Evolutionary conservation across 805 yeast species (phyloP), one percentile per base, ranked within the genome.

Genomic region (Hanseniaspora vineae): DNA sequence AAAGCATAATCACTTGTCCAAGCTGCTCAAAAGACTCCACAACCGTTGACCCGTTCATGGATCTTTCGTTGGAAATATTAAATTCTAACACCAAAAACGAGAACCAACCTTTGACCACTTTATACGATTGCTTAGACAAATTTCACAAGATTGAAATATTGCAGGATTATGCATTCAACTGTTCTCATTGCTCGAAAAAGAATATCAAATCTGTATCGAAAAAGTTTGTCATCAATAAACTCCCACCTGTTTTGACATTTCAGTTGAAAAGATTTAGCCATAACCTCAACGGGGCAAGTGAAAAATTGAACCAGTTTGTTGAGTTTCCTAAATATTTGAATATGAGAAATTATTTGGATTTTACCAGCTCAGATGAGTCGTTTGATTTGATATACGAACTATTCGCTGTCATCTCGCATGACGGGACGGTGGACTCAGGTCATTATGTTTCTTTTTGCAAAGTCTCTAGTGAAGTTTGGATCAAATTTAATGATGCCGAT

Each of bases 401-500:
- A 40, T 87, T 80, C 64, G 96, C 90, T 1, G 77, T 89, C 32
- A 82, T 92, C 10, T 79, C 87, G 56, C 98, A 92, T 62, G 80
- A 79, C 33, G 99, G 99, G 1, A 80, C 90, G 17, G 92, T 90
- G 6, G 87, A 87, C 60, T 92, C 97, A 1, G 99, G 99, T 11
- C 99, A 92, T 63, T 92, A 92, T 61, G 75, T 89, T 13, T 81
- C 92, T 15, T 72, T 81, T 56, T 75, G 85, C 51, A 90, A 89
- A 59, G 76, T 71, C 47, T 68, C 76, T n/a, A 74, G 76, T 40
- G 84, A 87, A 2, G 72, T 75, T 56, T 92, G 99, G 99, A 83
- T 83, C 60, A 80, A 78, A 60, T 89, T 88, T 61, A 96, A 92
- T 59, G 99, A 92, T 66, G 79, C 92, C 15, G 78, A 80, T 56